Conservation (phyloP, 2,329 filamentous ascomycete genomes). For the Monilinia fructicola region DNA sequence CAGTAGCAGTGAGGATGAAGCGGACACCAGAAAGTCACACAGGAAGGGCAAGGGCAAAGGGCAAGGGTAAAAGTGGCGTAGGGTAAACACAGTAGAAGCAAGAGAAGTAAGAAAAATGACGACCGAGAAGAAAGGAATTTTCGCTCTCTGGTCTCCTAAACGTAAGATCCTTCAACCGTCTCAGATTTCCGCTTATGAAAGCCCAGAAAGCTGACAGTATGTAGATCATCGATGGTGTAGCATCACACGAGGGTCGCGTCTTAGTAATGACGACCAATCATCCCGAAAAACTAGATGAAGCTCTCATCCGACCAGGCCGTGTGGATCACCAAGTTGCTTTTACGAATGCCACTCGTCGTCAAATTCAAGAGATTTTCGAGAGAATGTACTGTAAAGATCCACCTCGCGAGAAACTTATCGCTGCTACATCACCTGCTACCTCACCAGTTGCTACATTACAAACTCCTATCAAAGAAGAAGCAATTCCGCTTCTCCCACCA, state of each 20-base stretch:
- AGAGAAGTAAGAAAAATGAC: slow-evolving; percentile 21
- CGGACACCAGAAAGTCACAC: slow-evolving; percentile 46
- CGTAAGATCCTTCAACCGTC: slow-evolving; percentile 29
- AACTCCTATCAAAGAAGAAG: slow-evolving; percentile 15
- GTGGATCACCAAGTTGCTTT: slow-evolving; percentile 71
- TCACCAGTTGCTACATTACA: neutral
- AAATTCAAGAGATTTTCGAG: slow-evolving; percentile 58
- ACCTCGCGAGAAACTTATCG: slow-evolving; percentile 28
- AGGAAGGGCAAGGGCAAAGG: slow-evolving; percentile 42
- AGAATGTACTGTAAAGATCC: slow-evolving; percentile 55
- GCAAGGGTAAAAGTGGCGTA: slow-evolving; percentile 38
- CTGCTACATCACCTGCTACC: slow-evolving; percentile 30
- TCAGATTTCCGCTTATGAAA: neutral
- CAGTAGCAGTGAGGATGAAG: slow-evolving; percentile 17
- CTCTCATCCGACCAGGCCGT: slow-evolving; percentile 70
- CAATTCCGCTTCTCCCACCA: neutral
- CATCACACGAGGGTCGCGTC: slow-evolving; percentile 74
- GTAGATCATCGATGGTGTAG: slow-evolving; percentile 52
- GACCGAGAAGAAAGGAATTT: slow-evolving; percentile 48
- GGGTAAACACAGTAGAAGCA: neutral
- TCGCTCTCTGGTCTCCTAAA: slow-evolving; percentile 79
- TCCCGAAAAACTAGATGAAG: slow-evolving; percentile 69
- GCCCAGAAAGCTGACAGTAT: slow-evolving; percentile 12
- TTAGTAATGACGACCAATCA: slow-evolving; percentile 83
- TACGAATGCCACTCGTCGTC: slow-evolving; percentile 53